Evolutionary conservation across 257 asterid species (phyloP).

Genomic region (Craterostigma plantagineum): DNA sequence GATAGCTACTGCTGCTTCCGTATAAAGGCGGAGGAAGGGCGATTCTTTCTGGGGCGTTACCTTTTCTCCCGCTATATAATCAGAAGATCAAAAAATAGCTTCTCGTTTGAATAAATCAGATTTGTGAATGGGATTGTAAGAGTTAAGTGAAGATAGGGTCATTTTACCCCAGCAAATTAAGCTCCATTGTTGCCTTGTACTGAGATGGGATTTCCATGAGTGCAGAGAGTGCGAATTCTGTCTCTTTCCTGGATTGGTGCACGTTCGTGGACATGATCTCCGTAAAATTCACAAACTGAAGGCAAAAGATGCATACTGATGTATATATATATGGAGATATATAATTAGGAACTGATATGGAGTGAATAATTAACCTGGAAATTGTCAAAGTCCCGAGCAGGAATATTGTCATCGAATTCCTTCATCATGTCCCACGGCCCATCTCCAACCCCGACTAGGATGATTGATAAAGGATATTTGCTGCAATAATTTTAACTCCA

Average conservation of each 20-base stretch:
- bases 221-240: conserved; percentile 88
- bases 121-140: background rate
- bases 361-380: conserved; percentile 36
- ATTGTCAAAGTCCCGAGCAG: conserved; percentile 83
- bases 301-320: conserved; percentile 3
- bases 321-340: background rate
- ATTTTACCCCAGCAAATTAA: conserved; percentile 63
- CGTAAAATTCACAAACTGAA: conserved; percentile 83
- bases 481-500: no score
- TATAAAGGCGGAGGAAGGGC: conserved; percentile 76
- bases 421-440: conserved; percentile 99
- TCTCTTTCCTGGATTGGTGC: conserved; percentile 65
- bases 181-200: conserved; percentile 87
- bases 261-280: conserved; percentile 66
- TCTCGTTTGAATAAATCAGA: background rate
- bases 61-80: conserved; percentile 39
- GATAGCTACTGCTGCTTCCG: conserved; percentile 11
- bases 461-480: conserved; percentile 64
- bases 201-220: conserved; percentile 96
- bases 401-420: conserved; percentile 86
- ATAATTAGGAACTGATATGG: conserved; percentile 1
- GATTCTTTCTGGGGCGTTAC: conserved; percentile 49
- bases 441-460: conserved; percentile 86
- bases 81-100: background rate
- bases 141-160: background rate